Evolutionary conservation across 306 rosid species (phyloP), one percentile per base, ranked within the genome.

Genomic region (Pterocarpus macrocarpus): DNA sequence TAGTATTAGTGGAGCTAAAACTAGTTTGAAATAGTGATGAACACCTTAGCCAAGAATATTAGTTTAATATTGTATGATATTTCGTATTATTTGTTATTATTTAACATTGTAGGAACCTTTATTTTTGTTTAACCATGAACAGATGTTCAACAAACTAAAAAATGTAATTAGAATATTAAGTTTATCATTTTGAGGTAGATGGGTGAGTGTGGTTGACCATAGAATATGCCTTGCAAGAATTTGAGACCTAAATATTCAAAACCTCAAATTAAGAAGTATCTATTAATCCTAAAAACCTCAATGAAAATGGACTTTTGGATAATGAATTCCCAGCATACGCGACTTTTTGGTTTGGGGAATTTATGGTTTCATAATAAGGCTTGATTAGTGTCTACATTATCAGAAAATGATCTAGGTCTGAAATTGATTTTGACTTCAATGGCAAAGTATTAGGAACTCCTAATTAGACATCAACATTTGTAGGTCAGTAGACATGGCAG

Each of bases 401-500:
- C 17, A 62, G 41, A 62, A 33, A 50, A n/a, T 49, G 57, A 38
- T 14, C 66, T 43, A 45, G 30, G 56, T 7, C 13, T 33, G 33
- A 77, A 41, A 50, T 49, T 35, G 32, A 59, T 13, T 14, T 36
- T 47, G 17, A 52, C 36, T 47, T 50, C 7, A 28, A 10, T 63
- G 75, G 17, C 12, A 52, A 66, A 77, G 17, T 5, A 55, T 22
- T 67, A 28, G 45, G 45, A 67, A 41, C 34, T 36, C 74, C 13
- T 9, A 2, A 55, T 56, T 15, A 55, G 35, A 56, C 34, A 16
- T 41, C 22, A 41, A 30, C 77, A 71, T 41, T 64, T 82, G 59
- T 87, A 82, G 85, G 73, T 76, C 2, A 69, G 57, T 16, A 77
- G 66, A 80, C 80, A 76, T 72, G 80, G 50, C 50, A 81, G 86